phyloP scores from a whole-genome alignment of 2,329 filamentous ascomycete species.

The Daldinia sp. region DNA sequence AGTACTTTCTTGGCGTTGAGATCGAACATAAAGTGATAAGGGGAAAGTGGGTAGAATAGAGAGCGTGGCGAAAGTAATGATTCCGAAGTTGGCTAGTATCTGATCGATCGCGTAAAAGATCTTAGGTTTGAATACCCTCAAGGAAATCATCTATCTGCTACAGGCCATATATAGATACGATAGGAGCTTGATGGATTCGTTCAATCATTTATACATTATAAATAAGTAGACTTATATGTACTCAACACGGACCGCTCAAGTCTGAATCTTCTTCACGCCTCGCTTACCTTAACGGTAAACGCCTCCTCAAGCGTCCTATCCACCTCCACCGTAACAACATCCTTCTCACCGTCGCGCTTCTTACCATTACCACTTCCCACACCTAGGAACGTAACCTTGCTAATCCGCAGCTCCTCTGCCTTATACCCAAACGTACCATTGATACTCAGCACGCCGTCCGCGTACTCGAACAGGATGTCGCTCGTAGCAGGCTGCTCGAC shows the following conservation, averaged over 20 bases:
- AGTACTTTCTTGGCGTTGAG: no score
- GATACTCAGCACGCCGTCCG: slow-evolving; percentile 62
- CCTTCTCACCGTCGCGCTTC: slow-evolving; percentile 25
- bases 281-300: slow-evolving; percentile 45
- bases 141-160: neutral
- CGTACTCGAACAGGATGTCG: slow-evolving; percentile 71
- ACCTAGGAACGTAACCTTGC: slow-evolving; percentile 65
- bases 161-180: neutral
- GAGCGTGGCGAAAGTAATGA: no score
- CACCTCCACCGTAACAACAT: slow-evolving; percentile 40
- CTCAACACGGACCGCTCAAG: neutral
- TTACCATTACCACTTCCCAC: slow-evolving; percentile 17
- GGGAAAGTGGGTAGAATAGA: neutral
- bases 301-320: slow-evolving; percentile 44
- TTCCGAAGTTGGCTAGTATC: no score
- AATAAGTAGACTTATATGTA: neutral
- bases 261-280: slow-evolving; percentile 5
- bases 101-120: no score
- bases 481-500: slow-evolving; percentile 69
- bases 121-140: no score
- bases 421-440: slow-evolving; percentile 67
- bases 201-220: slow-evolving; percentile 4
- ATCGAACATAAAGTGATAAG: no score
- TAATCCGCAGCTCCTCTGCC: slow-evolving; percentile 54
- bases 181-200: neutral